Evolutionary conservation across 306 rosid genomes (phyloP), one percentile per base, ranked within the genome.

Genomic region (Senna tora): DNA sequence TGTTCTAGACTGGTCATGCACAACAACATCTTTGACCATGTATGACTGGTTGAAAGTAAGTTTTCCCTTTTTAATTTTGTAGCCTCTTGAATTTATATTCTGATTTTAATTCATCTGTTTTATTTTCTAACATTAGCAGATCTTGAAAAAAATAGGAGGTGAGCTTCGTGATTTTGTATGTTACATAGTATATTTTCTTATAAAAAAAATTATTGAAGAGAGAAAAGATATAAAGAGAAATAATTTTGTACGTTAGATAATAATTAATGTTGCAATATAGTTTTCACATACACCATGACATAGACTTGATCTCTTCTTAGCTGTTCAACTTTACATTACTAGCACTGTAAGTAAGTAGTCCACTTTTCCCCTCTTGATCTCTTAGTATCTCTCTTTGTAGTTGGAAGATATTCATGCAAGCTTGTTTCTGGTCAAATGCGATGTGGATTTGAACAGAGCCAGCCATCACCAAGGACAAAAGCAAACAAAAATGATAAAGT

Each of bases 1-100:
- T 50, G 97, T 87, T 60, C 90, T 93, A 36, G 98, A 93, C 75
- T 93, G 98, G 98, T 93, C 98, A 11, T 90, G 98, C 83, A 93
- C 98, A 33, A 79, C 92, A 5, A 93, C 98, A 63, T 88, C 98
- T 76, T 70, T 93, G 84, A 90, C 97, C 25, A 88, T 93, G 98
- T 88, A 93, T 76, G 98, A 93, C 76, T 93, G 97, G 97, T 85
- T 93, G 61, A 93, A 90, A 85, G 98, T 88, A 82, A 81, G 85
- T 80, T 68, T 65, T 36, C 62, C 52, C 4, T n/a, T 25, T 63
- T 4, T 11, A 43, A 28, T 74, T 63, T 43, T 30, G 39, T 49
- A 22, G 42, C 33, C 45, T 73, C 32, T 50, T 60, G 42, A 70
- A 38, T 63, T 72, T 74, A 38, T 74, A 38, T 38, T 38, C 17